phyloP scores from a whole-genome alignment of 345 rosid genomes.

The Ricinus communis region DNA sequence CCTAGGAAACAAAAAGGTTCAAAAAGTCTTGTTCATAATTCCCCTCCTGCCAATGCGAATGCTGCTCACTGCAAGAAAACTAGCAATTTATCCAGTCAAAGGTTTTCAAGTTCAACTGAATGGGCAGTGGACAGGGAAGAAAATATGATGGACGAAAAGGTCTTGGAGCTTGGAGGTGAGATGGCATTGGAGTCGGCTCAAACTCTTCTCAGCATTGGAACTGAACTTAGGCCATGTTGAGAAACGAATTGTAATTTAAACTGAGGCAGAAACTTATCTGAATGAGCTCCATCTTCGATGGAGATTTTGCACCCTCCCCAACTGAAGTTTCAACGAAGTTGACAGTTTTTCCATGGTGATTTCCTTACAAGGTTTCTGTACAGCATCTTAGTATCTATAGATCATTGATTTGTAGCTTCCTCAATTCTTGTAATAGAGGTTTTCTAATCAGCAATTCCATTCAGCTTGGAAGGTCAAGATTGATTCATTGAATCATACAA shows the following conservation, averaged over 20 bases:
- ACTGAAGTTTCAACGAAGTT: slow-evolving; percentile 13
- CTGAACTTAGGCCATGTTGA: slow-evolving; percentile 6
- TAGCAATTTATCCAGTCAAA: not conserved
- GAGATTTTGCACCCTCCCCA: not conserved
- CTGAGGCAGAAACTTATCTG: not conserved
- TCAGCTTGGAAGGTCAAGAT: no score
- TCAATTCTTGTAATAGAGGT: no score
- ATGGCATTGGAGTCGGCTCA: slow-evolving; percentile 29
- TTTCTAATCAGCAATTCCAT: not conserved
- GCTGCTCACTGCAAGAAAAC: slow-evolving; percentile 1
- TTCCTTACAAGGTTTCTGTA: not conserved
- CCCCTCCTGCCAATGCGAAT: not conserved
- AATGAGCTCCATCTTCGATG: not conserved
- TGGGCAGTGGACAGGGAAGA: slow-evolving; percentile 1
- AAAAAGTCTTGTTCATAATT: not conserved
- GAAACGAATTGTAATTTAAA: not conserved
- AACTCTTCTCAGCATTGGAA: slow-evolving; percentile 29
- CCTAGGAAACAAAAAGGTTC: slow-evolving; percentile 15
- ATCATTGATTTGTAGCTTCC: no score
- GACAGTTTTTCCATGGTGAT: not conserved
- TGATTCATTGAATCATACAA: no score
- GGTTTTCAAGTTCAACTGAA: not conserved
- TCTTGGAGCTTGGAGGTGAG: slow-evolving; percentile 31
- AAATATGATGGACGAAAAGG: slow-evolving; percentile 21
- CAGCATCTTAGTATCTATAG: no score